These are phyloP conservation scores for Myrmaecium sp. DNA, from an alignment of 2,329 filamentous ascomycete genomes.

Conservation along the genomic window DNA sequence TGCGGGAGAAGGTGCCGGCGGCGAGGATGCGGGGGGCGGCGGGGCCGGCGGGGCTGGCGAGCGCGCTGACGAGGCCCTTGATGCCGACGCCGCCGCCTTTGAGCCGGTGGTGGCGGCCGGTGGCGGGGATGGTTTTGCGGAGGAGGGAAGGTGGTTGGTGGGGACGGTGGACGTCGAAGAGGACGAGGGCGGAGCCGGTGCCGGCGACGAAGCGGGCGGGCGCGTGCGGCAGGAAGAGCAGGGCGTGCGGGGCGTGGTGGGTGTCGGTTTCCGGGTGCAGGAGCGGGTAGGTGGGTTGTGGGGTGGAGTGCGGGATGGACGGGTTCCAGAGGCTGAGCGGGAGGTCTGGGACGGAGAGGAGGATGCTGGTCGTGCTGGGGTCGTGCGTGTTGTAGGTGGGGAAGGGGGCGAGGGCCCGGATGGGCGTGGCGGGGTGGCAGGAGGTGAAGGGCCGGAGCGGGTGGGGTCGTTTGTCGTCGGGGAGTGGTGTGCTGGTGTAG, in stretches of 20 bases:
- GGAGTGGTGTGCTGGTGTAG: too few relatives aligned
- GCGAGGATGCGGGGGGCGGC: conserved; percentile 35
- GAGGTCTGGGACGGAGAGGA: conserved; percentile 35
- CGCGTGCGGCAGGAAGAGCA: conserved; percentile 34
- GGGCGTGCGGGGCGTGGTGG: conserved; percentile 36
- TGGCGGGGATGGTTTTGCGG: conserved; percentile 6
- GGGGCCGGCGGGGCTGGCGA: conserved; percentile 30
- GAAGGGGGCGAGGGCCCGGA: conserved; percentile 37
- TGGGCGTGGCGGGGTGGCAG: conserved; percentile 29
- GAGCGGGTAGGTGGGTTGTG: conserved; percentile 36
- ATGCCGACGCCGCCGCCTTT: conserved; percentile 31
- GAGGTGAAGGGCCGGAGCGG: conserved; percentile 29
- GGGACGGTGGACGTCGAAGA: conserved; percentile 37
- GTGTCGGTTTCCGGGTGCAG: conserved; percentile 38
- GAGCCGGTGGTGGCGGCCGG: conserved; percentile 23
- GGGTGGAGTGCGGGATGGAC: conserved; percentile 11
- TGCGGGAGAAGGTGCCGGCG: conserved; percentile 39
- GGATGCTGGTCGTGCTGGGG: conserved; percentile 30
- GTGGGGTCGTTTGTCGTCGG: too few relatives aligned
- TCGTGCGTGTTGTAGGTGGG: conserved; percentile 38
- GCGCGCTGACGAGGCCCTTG: conserved; percentile 37
- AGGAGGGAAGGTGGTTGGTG: conserved; percentile 27
- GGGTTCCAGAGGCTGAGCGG: conserved; percentile 40
- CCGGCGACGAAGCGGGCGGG: conserved; percentile 38
- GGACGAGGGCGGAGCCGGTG: conserved; percentile 33